phyloP scores from a whole-genome alignment of 129 eudicot genomes.

The Helianthus annuus region DNA sequence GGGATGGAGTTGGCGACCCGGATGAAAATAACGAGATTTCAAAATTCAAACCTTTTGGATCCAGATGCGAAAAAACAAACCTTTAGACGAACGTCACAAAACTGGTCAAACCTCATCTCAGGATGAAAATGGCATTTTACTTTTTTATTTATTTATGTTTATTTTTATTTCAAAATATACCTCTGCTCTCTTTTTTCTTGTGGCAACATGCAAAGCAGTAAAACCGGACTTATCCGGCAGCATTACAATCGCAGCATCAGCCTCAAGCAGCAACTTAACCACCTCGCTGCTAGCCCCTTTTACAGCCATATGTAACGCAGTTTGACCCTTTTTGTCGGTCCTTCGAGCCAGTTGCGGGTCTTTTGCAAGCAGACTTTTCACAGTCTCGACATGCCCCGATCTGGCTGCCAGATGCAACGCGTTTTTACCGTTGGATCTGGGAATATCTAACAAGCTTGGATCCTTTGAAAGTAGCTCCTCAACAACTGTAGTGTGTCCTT shows the following conservation, averaged over 20 bases:
- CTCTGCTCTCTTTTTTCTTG: constrained; percentile 76
- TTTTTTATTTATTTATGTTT: neutral
- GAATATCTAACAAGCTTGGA: constrained; percentile 46
- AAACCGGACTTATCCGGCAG: constrained; percentile 70
- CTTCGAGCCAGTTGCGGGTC: constrained; percentile 66
- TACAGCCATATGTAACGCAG: constrained; percentile 87
- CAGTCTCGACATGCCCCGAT: constrained; percentile 66
- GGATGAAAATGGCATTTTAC: no score
- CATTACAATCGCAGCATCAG: constrained; percentile 73
- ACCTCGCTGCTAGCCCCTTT: constrained; percentile 67
- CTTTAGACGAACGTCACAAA: no score
- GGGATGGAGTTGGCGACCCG: no score
- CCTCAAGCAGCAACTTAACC: constrained; percentile 62
- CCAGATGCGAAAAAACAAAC: no score
- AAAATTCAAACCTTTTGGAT: no score
- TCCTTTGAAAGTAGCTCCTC: constrained; percentile 63
- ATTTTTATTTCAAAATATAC: constrained; percentile 30
- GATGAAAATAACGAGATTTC: no score
- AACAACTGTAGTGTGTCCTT: constrained; percentile 69
- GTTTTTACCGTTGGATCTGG: constrained; percentile 69
- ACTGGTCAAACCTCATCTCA: no score
- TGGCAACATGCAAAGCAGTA: constrained; percentile 84
- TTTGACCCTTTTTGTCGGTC: constrained; percentile 80
- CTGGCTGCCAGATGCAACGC: constrained; percentile 80
- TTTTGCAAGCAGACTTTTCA: constrained; percentile 55